A percentile compares a stretch with the other conserved stretches of the same genome.
These are phyloP conservation scores for Coleophoma cylindrospora DNA, from an alignment of 2,329 filamentous ascomycete genomes.

Conservation along the genomic window DNA sequence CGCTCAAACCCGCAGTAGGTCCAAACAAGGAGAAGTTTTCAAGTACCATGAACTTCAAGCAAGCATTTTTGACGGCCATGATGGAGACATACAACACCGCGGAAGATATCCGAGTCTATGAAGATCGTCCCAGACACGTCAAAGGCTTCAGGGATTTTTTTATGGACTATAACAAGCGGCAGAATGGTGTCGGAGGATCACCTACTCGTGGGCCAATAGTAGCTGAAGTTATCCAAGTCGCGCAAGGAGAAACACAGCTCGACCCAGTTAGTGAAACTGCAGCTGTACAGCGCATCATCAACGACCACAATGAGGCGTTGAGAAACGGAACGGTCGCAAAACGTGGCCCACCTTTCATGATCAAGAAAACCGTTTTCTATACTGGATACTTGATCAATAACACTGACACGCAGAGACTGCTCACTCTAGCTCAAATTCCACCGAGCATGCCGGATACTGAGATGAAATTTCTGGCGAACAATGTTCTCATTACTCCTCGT, in stretches of 20 bases:
- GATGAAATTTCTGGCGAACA: constrained; percentile 79
- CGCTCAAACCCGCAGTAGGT: constrained; percentile 78
- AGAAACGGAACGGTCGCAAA: constrained; percentile 25
- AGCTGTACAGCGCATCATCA: constrained; percentile 85
- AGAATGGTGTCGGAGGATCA: constrained; percentile 41
- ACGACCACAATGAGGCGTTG: constrained; percentile 70
- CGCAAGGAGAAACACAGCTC: constrained; percentile 67
- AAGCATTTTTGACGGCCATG: constrained; percentile 72
- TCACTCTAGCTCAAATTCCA: constrained; percentile 64
- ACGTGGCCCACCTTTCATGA: constrained; percentile 48
- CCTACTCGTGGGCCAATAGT: constrained; percentile 59
- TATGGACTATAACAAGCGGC: constrained; percentile 63
- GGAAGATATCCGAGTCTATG: constrained; percentile 74
- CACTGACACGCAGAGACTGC: constrained; percentile 66
- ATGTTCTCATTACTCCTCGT: constrained; percentile 82
- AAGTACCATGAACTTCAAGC: constrained; percentile 90
- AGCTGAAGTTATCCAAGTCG: constrained; percentile 82
- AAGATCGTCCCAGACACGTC: constrained; percentile 63
- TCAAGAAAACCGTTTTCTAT: constrained; percentile 86
- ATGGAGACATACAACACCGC: constrained; percentile 82
- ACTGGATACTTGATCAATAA: constrained; percentile 82
- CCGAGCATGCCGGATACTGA: constrained; percentile 60
- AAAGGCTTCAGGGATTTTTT: constrained; percentile 85
- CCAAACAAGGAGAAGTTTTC: constrained; percentile 74
- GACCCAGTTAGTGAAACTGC: constrained; percentile 76